Base-by-base conservation (phyloP, 805 yeast genomes). In the Yarrowia divulgata region DNA sequence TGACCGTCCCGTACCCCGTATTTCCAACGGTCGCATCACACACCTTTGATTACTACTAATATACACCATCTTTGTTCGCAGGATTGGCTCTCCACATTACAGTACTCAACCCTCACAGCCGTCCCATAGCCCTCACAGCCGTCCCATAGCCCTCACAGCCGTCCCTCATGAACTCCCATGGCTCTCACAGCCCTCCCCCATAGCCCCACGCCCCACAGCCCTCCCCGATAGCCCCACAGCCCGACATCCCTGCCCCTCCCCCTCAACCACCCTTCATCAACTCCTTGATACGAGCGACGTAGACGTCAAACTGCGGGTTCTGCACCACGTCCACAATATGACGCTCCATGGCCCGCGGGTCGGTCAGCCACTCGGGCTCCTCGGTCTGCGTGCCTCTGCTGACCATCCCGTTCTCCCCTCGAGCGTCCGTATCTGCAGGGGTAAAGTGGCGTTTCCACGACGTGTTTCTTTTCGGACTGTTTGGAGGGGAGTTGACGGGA, bases 351-450 rank as follows among this genome's bases (percentile, higher is more conserved):
- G 50, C 66, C 10, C 18, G 23, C 19, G 66, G 2, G 46, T 34
- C 40, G 2, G 35, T 10, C 18, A 60, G 52, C 50, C 50, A 60
- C 19, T 60, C 42, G 34, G 66, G 52, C 2, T 42, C 34, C 19
- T 60, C 66, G 4, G 66, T 60, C 34, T 60, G 66, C 1, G 66
- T 60, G 8, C 66, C 66, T 34, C 66, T 32, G 18, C 66, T 60
- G 10, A 60, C 40, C 42, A 34, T 60, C 8, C 48, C 40, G 34
- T 34, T 16, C 8, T 12, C 18, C 10, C 14, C 23, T 34, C 60
- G 58, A 37, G 7, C 6, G 8, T 16, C 32, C 8, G 60, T 37
- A 16, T 54, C 60, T 14, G 23, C 23, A 19, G 60, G 60, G 23
- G 60, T 54, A 39, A 54, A 54, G 45, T 54, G 45, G 14, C 39